Base-by-base conservation (phyloP, 106 monocot genomes). In the Allium sativum region DNA sequence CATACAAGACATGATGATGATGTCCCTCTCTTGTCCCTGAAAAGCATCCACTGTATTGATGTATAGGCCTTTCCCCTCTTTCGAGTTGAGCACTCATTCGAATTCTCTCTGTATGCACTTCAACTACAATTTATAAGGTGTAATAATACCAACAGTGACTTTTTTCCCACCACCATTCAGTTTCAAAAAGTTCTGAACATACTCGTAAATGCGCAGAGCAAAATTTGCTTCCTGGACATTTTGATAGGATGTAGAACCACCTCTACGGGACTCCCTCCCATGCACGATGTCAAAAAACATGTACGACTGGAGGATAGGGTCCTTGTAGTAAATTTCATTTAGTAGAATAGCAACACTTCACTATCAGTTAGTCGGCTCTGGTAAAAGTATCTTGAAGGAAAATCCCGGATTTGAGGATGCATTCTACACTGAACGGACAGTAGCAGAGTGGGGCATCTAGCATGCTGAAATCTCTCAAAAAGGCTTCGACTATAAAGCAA, bases 41-140 rank as follows among this genome's bases (percentile, higher is more conserved):
- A 96, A 96, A 58, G 95, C 95, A 79, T 96, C 95, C 40, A 96
- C 84, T 87, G 96, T 96, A 57, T 96, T 96, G 58, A 96, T 96
- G 64, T 96, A 96, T 16, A 96, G 68, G 70, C 82, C 91, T 58
- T 85, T 96, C 9, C 96, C 96, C 48, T 96, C 91, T 40, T 96
- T 91, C 4, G 91, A 78, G 9, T 65, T 84, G 72, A 96, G 46
- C 65, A 96, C 80, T 53, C 85, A 81, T 19, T 82, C 84, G 59
- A 96, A 96, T 65, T 96, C 96, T 31, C 91, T 56, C 56, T 96
- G 84, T 40, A 96, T 77, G 55, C 96, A 96, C 72, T 87, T 96
- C 42, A 91, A 56, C 73, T 96, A 91, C 40, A 96, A 74, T 70
- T 96, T 96, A 67, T 96, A 96, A 42, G 96, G 96, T 10, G 96